Conservation (phyloP, 2,329 filamentous ascomycete species). For the Epichloe festucae region DNA sequence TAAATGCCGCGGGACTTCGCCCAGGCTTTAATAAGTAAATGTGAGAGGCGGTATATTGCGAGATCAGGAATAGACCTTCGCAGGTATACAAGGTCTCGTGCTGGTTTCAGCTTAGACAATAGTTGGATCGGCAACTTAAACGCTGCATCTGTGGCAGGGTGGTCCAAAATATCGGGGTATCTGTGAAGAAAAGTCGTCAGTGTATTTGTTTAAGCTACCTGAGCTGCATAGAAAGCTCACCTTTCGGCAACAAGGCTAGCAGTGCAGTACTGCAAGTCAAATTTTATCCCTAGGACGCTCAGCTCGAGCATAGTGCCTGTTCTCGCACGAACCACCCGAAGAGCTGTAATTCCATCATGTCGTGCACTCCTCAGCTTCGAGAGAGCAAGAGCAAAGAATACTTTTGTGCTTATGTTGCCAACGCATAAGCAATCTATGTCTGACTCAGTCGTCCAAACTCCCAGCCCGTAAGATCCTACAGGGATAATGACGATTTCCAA, state of each 20-base stretch:
- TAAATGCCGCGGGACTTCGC: conserved; percentile 42
- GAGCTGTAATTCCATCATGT: conserved; percentile 16
- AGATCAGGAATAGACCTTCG: conserved; percentile 20
- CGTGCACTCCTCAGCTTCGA: no score
- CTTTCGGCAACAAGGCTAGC: conserved; percentile 21
- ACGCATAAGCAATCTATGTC: conserved; percentile 56
- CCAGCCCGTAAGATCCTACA: no score
- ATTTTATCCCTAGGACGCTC: conserved; percentile 14
- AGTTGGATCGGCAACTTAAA: conserved; percentile 45
- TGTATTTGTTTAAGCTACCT: no score
- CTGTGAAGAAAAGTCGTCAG: neutral
- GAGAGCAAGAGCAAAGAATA: conserved; percentile 18
- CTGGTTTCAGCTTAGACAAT: no score
- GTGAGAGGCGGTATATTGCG: conserved; percentile 42
- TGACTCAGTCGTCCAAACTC: conserved; percentile 24
- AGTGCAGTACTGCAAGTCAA: conserved; percentile 37
- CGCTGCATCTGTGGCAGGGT: conserved; percentile 37
- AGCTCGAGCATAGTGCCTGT: conserved; percentile 54
- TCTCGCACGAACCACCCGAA: conserved; percentile 44
- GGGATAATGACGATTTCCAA: conserved; percentile 33
- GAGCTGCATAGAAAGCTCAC: neutral
- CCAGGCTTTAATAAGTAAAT: conserved; percentile 50
- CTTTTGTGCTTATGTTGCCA: conserved; percentile 44
- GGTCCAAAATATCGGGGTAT: no score
- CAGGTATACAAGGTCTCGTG: conserved; percentile 35